Evolutionary conservation across 768 basidiomycete species (phyloP), one percentile per base, ranked within the genome.

Genomic region (Podaxis pistillaris): DNA sequence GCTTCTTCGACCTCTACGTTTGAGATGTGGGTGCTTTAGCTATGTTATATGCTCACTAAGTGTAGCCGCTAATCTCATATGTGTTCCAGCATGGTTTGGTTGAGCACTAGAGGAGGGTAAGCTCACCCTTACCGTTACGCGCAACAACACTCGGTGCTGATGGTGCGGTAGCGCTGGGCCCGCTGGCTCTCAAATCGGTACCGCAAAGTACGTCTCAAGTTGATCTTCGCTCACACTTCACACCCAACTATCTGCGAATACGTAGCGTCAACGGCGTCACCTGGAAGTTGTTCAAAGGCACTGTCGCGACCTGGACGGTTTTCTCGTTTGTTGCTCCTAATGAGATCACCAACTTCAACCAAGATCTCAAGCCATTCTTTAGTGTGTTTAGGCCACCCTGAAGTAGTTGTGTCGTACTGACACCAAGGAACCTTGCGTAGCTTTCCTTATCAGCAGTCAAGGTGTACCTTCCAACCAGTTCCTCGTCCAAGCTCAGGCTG

Each of bases 321-420:
- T 72, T 75, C 66, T 74, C 75, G 9, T 76, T 74, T 56, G 73
- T 75, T n/a, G 72, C 75, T 19, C 73, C 74, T 0, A 68, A 58
- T 41, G 74, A 76, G 69, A 73, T 72, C 49, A 73, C 72, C 36
- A 71, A 71, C 66, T 75, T 73, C 65, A 74, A 72, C 61, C 64
- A 68, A n/a, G 74, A 76, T 36, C 68, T 76, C 37, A 73, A 73
- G 47, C 68, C 70, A 9, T 76, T 76, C 71, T 66, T 75, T 58
- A 72, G 75, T 75, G 38, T 53, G 64, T 60, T 49, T 13, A 36
- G 28, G 1, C 36, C 36, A 13, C 30, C 1, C 11, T 28, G 9
- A 15, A n/a, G 17, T 15, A 59, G 2, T 28, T 41, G 7, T 12
- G 0, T 33, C 33, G 13, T 26, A 17, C 11, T n/a, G 17, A 15